phyloP scores from a whole-genome alignment of 2,329 filamentous ascomycete species.

The Trichoderma gracile region DNA sequence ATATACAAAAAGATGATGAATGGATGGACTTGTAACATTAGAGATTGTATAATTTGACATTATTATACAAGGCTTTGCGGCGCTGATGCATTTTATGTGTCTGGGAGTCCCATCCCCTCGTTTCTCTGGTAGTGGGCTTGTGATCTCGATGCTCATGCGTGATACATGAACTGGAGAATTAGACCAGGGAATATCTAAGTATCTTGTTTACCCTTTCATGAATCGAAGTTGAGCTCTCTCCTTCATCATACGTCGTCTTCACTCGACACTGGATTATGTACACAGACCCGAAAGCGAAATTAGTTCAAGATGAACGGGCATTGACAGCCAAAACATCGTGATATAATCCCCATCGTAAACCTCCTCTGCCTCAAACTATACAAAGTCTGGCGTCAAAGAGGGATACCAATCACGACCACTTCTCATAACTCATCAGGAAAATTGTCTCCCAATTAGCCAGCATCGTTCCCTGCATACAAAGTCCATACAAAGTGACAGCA shows the following conservation, averaged over 20 bases:
- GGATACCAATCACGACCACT: background rate
- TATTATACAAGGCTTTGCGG: slow-evolving; percentile 30
- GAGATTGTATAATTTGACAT: slow-evolving; percentile 24
- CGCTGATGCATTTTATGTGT: slow-evolving; percentile 40
- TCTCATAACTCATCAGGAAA: background rate
- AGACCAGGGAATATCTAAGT: background rate
- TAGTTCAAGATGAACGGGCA: background rate
- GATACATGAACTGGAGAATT: too few relatives aligned
- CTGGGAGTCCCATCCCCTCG: background rate
- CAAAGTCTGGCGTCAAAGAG: background rate
- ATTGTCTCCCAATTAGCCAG: background rate
- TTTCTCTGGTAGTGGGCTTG: background rate
- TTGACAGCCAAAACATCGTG: background rate
- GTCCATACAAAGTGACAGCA: slow-evolving; percentile 1
- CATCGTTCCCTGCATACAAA: slow-evolving; percentile 16
- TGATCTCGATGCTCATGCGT: too few relatives aligned
- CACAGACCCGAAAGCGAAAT: background rate
- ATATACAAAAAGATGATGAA: background rate
- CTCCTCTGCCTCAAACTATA: background rate
- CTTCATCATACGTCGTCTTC: too few relatives aligned
- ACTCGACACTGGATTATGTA: background rate
- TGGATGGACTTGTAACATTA: slow-evolving; percentile 21
- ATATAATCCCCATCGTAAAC: too few relatives aligned
- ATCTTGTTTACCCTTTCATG: background rate
- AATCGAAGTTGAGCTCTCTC: background rate